phyloP scores from a whole-genome alignment of 2,329 filamentous ascomycete genomes.

The Teratosphaeria nubilosa region DNA sequence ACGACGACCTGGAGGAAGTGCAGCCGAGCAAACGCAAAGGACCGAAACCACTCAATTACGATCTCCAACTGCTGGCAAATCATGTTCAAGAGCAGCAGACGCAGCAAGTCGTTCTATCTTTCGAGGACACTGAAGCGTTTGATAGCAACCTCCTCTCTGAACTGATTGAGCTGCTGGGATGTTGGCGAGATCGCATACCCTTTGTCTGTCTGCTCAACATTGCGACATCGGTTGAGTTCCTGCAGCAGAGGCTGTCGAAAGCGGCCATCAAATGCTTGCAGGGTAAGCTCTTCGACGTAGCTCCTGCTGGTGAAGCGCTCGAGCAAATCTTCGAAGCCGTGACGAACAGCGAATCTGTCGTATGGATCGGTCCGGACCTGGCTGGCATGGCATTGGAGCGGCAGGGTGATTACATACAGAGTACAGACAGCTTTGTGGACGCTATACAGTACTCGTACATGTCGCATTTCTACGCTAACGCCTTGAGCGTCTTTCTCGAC shows the following conservation, averaged over 20 bases:
- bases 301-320: constrained; percentile 59
- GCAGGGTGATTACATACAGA: constrained; percentile 67
- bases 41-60: constrained; percentile 62
- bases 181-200: constrained; percentile 65
- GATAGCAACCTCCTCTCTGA: constrained; percentile 63
- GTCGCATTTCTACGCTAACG: constrained; percentile 76
- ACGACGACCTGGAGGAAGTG: constrained; percentile 47
- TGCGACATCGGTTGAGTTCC: constrained; percentile 70
- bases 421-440: constrained; percentile 60
- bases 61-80: constrained; percentile 59
- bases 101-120: constrained; percentile 57
- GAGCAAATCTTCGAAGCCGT: constrained; percentile 64
- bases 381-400: constrained; percentile 56
- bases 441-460: constrained; percentile 63
- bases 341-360: constrained; percentile 43
- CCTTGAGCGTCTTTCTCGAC: constrained; percentile 54
- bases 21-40: constrained; percentile 17
- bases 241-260: constrained; percentile 63
- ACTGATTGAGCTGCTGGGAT: constrained; percentile 55
- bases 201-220: constrained; percentile 71
- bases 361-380: constrained; percentile 56
- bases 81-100: constrained; percentile 46
- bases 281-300: constrained; percentile 67
- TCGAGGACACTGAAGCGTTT: constrained; percentile 77
- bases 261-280: constrained; percentile 56